These are phyloP conservation scores for Wickerhamomyces chaumierensis DNA, from an alignment of 805 yeast species.

Conservation along the genomic window DNA sequence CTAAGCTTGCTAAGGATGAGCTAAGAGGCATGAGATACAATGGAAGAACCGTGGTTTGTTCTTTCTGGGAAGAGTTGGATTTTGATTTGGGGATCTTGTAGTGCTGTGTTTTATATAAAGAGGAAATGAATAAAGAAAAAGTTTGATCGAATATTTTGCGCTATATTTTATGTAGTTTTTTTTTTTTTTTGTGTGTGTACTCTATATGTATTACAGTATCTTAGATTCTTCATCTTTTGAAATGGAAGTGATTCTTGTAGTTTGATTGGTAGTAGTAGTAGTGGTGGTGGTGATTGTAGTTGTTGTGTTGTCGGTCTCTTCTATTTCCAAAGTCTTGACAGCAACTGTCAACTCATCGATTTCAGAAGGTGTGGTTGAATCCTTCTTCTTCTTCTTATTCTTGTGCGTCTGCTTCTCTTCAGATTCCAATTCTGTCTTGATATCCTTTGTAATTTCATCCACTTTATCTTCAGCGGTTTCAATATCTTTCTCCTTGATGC, in stretches of 20 bases:
- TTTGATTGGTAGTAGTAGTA: too few species aligned
- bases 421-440: not conserved
- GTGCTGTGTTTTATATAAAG: conserved; percentile 5
- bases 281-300: too few species aligned
- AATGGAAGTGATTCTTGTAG: too few species aligned
- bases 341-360: not conserved
- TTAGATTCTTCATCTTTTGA: too few species aligned
- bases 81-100: conserved; percentile 30
- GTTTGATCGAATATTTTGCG: too few species aligned
- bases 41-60: conserved; percentile 57
- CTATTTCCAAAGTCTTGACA: not conserved
- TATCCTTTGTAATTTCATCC: not conserved
- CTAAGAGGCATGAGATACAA: conserved; percentile 59
- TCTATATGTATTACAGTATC: not conserved
- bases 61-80: conserved; percentile 50
- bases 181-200: too few species aligned
- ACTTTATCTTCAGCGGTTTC: not conserved
- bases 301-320: not conserved
- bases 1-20: conserved; percentile 42
- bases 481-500: not conserved
- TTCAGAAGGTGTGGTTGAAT: too few species aligned
- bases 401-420: too few species aligned
- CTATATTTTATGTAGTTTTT: too few species aligned
- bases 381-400: not conserved
- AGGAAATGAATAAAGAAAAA: not conserved